These are phyloP conservation scores for Blastocystis hominis DNA, from an alignment of 352 stramenopile species.

Conservation along the genomic window DNA sequence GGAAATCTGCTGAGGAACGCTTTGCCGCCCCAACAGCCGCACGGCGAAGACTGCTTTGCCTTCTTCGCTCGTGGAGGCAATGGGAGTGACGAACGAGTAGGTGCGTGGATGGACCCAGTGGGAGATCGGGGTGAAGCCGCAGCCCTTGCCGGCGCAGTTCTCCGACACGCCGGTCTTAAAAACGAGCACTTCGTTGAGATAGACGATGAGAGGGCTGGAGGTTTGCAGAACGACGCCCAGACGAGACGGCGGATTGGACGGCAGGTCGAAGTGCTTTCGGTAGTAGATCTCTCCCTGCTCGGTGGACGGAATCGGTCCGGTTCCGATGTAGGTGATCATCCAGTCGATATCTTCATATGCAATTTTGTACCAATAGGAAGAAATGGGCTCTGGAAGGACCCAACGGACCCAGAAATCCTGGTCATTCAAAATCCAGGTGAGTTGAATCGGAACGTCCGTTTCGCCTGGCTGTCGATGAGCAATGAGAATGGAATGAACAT, in stretches of 20 bases:
- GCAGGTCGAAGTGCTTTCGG: conserved; percentile 8
- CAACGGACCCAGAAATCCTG: neutral
- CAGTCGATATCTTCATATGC: neutral
- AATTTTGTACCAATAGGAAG: neutral
- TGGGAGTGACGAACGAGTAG: neutral
- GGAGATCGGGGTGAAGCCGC: neutral
- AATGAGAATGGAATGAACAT: neutral
- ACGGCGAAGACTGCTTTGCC: neutral
- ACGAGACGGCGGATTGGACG: neutral
- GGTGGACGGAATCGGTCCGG: neutral
- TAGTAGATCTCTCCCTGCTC: neutral
- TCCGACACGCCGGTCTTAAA: neutral
- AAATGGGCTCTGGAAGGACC: neutral
- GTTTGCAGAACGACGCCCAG: neutral
- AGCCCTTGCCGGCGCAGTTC: neutral
- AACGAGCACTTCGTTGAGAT: neutral
- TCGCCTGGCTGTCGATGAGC: neutral
- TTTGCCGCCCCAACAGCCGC: neutral
- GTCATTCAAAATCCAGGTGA: neutral
- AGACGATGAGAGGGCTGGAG: neutral
- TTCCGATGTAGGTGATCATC: neutral
- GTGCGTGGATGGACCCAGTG: neutral
- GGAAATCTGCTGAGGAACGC: neutral
- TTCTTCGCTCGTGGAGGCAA: neutral
- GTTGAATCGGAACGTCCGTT: neutral